phyloP scores from a whole-genome alignment of 2,329 filamentous ascomycete species.

The Fusarium zealandicum region DNA sequence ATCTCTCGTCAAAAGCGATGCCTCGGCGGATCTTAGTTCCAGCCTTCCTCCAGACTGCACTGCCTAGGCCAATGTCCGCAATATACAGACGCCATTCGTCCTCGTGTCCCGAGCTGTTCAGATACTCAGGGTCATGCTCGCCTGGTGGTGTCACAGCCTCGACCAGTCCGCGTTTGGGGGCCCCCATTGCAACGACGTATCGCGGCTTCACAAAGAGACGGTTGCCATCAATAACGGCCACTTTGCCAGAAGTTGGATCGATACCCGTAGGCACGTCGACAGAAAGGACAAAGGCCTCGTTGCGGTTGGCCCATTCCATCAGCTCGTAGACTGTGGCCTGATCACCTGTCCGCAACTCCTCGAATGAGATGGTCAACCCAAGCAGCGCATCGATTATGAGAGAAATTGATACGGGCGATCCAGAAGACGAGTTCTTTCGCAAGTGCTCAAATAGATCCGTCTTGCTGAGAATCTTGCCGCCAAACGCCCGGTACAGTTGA shows the following conservation, averaged over 20 bases:
- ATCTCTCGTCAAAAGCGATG: slow-evolving; percentile 86
- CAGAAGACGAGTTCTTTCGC: slow-evolving; percentile 53
- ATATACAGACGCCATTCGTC: slow-evolving; percentile 82
- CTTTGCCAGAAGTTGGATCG: slow-evolving; percentile 76
- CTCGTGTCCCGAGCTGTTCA: slow-evolving; percentile 49
- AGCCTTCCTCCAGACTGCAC: slow-evolving; percentile 84
- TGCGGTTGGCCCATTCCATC: slow-evolving; percentile 92
- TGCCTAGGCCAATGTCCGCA: slow-evolving; percentile 84
- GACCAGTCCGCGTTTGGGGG: slow-evolving; percentile 83
- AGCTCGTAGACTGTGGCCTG: slow-evolving; percentile 86
- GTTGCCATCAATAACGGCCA: slow-evolving; percentile 73
- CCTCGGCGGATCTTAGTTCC: slow-evolving; percentile 82
- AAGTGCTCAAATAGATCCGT: slow-evolving; percentile 67
- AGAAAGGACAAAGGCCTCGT: slow-evolving; percentile 80
- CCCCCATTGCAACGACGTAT: slow-evolving; percentile 84
- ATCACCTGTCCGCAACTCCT: slow-evolving; percentile 83
- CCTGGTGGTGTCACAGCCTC: slow-evolving; percentile 70
- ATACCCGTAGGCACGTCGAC: slow-evolving; percentile 93
- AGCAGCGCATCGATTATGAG: slow-evolving; percentile 90
- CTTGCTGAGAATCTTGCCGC: slow-evolving; percentile 73
- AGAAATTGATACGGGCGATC: slow-evolving; percentile 66
- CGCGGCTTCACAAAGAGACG: slow-evolving; percentile 82
- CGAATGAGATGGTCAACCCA: slow-evolving; percentile 85
- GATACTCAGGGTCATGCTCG: slow-evolving; percentile 48
- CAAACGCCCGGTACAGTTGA: slow-evolving; percentile 82